phyloP scores from a whole-genome alignment of 768 basidiomycete species.

The Mycena chlorophos region DNA sequence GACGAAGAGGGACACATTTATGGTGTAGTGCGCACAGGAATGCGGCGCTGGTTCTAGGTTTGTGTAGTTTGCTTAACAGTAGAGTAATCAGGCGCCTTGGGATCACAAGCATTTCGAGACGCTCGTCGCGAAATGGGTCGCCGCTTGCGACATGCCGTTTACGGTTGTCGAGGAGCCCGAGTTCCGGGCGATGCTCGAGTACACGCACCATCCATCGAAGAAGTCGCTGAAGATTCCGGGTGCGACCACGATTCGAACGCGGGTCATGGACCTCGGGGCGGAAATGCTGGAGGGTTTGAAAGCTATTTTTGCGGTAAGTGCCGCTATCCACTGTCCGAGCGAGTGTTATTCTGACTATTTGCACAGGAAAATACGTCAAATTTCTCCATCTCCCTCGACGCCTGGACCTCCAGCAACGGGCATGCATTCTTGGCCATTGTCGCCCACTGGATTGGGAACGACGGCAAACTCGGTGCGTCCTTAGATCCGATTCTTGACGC shows the following conservation, averaged over 20 bases:
- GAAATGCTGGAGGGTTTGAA: neutral
- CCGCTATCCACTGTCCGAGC: neutral
- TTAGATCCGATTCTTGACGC: neutral
- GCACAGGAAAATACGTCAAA: neutral
- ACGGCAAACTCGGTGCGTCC: conserved; percentile 22
- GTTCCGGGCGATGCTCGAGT: neutral
- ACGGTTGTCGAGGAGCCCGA: neutral
- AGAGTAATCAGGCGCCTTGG: no score
- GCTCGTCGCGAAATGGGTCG: neutral
- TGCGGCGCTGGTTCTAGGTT: no score
- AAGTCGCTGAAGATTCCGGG: neutral
- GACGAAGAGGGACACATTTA: no score
- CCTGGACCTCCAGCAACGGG: conserved; percentile 30
- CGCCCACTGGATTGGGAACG: conserved; percentile 25
- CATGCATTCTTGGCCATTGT: conserved; percentile 27
- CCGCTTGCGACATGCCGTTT: neutral
- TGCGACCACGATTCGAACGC: neutral
- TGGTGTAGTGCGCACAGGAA: no score
- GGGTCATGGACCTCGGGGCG: neutral
- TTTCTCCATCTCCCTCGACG: conserved; percentile 26
- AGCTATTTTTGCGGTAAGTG: neutral
- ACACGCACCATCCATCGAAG: neutral
- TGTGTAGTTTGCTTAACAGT: no score
- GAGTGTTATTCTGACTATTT: neutral
- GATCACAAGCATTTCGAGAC: neutral